Evolutionary conservation across 192 early-diverging fungal genomes (phyloP), one percentile per base, ranked within the genome.

Genomic region (Coemansia guatemalensis): DNA sequence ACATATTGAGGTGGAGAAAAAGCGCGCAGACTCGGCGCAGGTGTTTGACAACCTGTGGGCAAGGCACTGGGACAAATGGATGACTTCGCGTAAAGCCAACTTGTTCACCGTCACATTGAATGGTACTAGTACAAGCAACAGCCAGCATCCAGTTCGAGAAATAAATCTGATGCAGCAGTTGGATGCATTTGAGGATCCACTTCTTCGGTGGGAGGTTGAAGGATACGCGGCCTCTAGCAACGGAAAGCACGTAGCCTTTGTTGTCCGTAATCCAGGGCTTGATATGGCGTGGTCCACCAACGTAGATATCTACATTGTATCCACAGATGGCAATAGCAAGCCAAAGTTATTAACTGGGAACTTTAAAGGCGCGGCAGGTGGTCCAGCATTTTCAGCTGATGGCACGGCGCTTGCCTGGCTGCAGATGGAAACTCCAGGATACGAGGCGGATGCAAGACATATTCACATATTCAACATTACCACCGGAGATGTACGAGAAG

Each of bases 31-130:
- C 55, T 82, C 87, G 8, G 90, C 83, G 20, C 41, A 82, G 23
- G 87, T 78, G 9, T 90, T 74, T 68, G 86, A 90, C 58, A 66
- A 85, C 17, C 74, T 93, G 48, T 89, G 88, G 85, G 86, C 89
- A n/a, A 81, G 91, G 25, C 89, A 91, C 66, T 93, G 91, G 91
- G 86, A 93, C 71, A 68, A 75, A 12, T 88, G 83, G 67, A 73
- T 81, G 44, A 68, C 79, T 18, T 67, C 78, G 26, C 78, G 85
- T 69, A 86, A 85, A 55, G 75, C 85, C 55, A 85, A 83, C 24
- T 67, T 89, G 39, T 88, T 89, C 74, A 58, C 78, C 0, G 72
- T 82, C n/a, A 66, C 69, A 11, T 64, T 85, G 63, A 26, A 20
- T 3, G 54, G 72, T 22, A 35, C 51, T n/a, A n/a, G n/a, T n/a